Percentiles rank a stretch among this genome's conserved stretches.
Evolutionary conservation across 2,329 filamentous ascomycete genomes (phyloP).

Genomic region (Biscogniauxia sp.): DNA sequence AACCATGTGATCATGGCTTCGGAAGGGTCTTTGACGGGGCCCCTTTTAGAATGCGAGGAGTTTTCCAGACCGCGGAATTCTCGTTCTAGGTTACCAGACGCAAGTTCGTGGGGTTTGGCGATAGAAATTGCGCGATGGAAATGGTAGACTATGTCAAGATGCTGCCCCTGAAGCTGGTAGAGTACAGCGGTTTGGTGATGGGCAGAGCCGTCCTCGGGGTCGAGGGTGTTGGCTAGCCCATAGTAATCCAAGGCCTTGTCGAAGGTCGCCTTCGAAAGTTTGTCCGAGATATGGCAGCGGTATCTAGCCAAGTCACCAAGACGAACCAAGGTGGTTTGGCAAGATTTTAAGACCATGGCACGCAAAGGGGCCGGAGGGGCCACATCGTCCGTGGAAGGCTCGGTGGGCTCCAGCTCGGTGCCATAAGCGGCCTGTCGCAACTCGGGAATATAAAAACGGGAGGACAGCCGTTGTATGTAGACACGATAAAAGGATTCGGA

Average conservation of each 20-base stretch:
- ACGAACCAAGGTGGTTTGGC: constrained; percentile 78
- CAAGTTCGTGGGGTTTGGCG: constrained; percentile 70
- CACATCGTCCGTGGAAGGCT: constrained; percentile 43
- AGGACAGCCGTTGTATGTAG: constrained; percentile 75
- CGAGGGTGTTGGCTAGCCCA: constrained; percentile 72
- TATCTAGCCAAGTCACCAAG: constrained; percentile 91
- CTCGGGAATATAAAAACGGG: constrained; percentile 53
- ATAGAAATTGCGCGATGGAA: constrained; percentile 81
- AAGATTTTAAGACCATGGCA: constrained; percentile 66
- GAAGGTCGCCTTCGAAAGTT: constrained; percentile 65
- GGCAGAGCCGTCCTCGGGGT: constrained; percentile 75
- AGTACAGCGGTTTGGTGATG: constrained; percentile 92
- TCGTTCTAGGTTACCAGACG: constrained; percentile 71
- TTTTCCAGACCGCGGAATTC: constrained; percentile 64
- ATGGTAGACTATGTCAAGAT: constrained; percentile 84
- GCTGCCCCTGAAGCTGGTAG: constrained; percentile 71
- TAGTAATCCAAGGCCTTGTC: constrained; percentile 83
- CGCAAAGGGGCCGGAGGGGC: constrained; percentile 45
- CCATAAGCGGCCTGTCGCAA: constrained; percentile 44
- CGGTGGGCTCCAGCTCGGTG: constrained; percentile 43
- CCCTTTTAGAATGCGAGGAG: constrained; percentile 32
- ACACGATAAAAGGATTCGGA: constrained; percentile 86
- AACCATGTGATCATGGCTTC: constrained; percentile 77
- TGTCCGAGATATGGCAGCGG: constrained; percentile 69
- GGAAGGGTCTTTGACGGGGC: constrained; percentile 49